phyloP scores from a whole-genome alignment of 148 eudicot species.

The Bassia scoparia region DNA sequence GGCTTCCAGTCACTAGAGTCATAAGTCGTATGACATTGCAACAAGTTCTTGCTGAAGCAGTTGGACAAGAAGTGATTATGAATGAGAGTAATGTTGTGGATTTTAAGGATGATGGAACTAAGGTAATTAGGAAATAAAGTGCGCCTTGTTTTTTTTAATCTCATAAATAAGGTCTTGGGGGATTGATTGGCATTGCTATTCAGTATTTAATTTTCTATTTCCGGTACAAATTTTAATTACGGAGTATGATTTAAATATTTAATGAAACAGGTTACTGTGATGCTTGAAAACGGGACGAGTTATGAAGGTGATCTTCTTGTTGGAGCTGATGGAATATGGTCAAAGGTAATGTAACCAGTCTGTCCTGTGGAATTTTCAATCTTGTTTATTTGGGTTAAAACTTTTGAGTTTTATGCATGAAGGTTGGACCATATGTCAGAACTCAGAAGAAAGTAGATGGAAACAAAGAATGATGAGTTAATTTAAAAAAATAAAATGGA shows the following conservation, averaged over 20 bases:
- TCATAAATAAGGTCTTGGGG: background rate
- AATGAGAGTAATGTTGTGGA: conserved; percentile 77
- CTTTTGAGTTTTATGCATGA: background rate
- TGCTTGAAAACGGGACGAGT: conserved; percentile 67
- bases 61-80: conserved; percentile 68
- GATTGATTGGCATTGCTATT: background rate
- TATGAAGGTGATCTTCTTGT: conserved; percentile 89
- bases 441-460: too few relatives aligned
- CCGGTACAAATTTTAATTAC: too few relatives aligned
- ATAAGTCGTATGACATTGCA: conserved; percentile 93
- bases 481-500: too few relatives aligned
- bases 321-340: conserved; percentile 98
- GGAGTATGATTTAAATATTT: too few relatives aligned
- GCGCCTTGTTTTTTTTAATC: background rate
- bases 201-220: background rate
- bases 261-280: conserved; percentile 62
- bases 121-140: conserved; percentile 39
- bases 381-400: background rate
- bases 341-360: conserved; percentile 54
- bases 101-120: conserved; percentile 77
- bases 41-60: conserved; percentile 73
- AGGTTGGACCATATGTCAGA: too few relatives aligned
- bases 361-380: background rate
- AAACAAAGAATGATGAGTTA: too few relatives aligned
- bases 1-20: conserved; percentile 92